Percentiles rank a stretch among this genome's conserved stretches.
Evolutionary conservation across 1,139 yeast species (phyloP).

Genomic region (Yamadazyma conglobata): DNA sequence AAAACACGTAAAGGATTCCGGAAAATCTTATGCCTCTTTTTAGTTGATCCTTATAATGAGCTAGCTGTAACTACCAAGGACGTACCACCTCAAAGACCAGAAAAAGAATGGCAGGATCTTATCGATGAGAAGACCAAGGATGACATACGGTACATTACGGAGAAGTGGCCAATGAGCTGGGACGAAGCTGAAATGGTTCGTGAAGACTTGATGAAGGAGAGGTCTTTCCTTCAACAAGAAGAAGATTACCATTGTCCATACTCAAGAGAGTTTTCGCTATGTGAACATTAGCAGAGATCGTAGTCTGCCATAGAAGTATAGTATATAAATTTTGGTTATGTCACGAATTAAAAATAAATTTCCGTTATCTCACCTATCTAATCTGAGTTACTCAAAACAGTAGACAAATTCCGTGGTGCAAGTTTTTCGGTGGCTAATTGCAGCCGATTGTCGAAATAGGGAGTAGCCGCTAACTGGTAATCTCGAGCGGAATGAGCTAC

Average conservation of each 20-base stretch:
- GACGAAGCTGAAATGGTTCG: background rate
- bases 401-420: too few species aligned
- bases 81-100: constrained; percentile 40
- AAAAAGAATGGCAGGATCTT: constrained; percentile 19
- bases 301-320: too few species aligned
- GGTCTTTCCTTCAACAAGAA: background rate
- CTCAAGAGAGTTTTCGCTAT: background rate
- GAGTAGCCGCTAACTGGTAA: too few species aligned
- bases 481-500: too few species aligned
- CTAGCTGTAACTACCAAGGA: constrained; percentile 25
- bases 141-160: background rate
- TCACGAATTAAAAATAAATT: too few species aligned
- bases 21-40: constrained; percentile 39
- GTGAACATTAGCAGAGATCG: constrained; percentile 1
- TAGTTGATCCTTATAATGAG: constrained; percentile 36
- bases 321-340: too few species aligned
- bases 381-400: too few species aligned
- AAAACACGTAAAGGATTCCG: constrained; percentile 34
- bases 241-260: background rate
- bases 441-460: too few species aligned
- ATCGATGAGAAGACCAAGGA: constrained; percentile 3
- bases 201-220: background rate
- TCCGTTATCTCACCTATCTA: too few species aligned
- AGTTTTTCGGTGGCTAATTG: too few species aligned
- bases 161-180: background rate